Evolutionary conservation across 1,284 basidiomycete genomes (phyloP).

Genomic region (Mycena citricolor): DNA sequence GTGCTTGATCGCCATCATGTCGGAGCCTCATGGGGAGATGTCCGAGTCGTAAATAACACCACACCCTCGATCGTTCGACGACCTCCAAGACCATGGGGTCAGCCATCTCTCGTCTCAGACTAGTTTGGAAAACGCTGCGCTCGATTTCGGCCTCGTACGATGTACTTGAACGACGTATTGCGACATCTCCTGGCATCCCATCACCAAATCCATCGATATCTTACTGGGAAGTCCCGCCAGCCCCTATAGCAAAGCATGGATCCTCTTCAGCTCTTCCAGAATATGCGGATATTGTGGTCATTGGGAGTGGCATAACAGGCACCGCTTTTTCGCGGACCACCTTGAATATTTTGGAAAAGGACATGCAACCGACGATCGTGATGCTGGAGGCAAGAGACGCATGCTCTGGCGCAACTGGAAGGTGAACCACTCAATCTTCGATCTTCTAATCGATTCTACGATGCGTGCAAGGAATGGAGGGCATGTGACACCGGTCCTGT

Average conservation of each 20-base stretch:
- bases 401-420: conserved; percentile 70
- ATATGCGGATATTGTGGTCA: conserved; percentile 62
- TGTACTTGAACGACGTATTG: conserved; percentile 36
- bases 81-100: conserved; percentile 6
- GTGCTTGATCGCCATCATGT: no score
- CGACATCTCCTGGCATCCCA: conserved; percentile 57
- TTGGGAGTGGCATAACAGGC: conserved; percentile 73
- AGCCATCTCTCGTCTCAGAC: conserved; percentile 29
- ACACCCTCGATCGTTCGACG: no score
- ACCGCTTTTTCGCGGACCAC: conserved; percentile 55
- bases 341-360: conserved; percentile 35
- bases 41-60: no score
- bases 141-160: conserved; percentile 30
- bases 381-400: conserved; percentile 70
- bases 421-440: conserved; percentile 39
- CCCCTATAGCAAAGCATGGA: conserved; percentile 46
- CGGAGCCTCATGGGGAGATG: no score
- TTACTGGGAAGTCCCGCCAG: conserved; percentile 59
- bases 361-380: conserved; percentile 38
- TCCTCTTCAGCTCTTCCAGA: conserved; percentile 45
- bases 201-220: conserved; percentile 49
- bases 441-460: no score
- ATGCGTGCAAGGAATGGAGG: conserved; percentile 60
- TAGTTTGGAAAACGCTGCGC: conserved; percentile 31
- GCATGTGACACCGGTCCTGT: conserved; percentile 63